These are phyloP conservation scores for Ustilago xerochloae DNA, from an alignment of 1,284 basidiomycete genomes.

Conservation along the genomic window DNA sequence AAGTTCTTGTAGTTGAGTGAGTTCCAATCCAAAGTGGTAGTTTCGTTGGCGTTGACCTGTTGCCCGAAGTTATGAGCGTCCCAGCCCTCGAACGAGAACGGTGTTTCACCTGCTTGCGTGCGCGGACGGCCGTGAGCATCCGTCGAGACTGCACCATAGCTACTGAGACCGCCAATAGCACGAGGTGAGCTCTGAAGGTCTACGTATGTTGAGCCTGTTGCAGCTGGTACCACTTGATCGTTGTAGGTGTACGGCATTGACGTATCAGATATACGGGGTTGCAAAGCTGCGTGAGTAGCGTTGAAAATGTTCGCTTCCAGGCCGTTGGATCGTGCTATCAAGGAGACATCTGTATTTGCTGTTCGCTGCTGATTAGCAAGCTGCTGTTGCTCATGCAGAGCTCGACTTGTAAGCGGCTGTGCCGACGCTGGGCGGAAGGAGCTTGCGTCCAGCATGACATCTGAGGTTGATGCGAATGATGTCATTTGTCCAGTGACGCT, in stretches of 20 bases:
- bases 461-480: not conserved
- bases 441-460: not conserved
- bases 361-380: conserved; percentile 2
- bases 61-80: conserved; percentile 4
- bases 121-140: not conserved
- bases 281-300: not conserved
- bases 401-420: conserved; percentile 1
- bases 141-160: too few species aligned
- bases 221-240: not conserved
- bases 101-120: not conserved
- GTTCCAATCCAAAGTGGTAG: conserved; percentile 2
- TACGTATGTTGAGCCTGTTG: not conserved
- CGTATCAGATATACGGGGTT: too few species aligned
- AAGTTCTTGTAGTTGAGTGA: conserved; percentile 13
- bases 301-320: not conserved
- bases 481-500: not conserved
- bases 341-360: too few species aligned
- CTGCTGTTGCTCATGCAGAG: conserved; percentile 10
- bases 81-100: conserved; percentile 4
- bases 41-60: not conserved
- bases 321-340: not conserved
- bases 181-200: not conserved
- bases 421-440: not conserved
- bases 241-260: not conserved
- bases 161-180: not conserved